phyloP scores from a whole-genome alignment of 768 basidiomycete species.

The Podaxis rugospora region DNA sequence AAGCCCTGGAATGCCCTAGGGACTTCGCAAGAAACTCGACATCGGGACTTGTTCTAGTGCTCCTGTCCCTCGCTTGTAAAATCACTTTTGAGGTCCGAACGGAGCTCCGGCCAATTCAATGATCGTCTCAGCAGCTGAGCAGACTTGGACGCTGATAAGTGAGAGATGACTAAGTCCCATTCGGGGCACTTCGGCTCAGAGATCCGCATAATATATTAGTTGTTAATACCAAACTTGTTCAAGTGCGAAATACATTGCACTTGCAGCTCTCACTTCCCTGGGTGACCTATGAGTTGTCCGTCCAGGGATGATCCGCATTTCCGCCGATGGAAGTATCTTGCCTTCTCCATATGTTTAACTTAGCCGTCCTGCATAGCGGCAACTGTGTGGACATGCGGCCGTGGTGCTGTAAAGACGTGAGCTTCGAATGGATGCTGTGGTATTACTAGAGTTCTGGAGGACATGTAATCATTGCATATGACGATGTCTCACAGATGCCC shows the following conservation, averaged over 20 bases:
- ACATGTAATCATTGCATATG: background rate
- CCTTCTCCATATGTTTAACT: background rate
- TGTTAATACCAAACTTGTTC: background rate
- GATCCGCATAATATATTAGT: background rate
- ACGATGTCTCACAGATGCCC: background rate
- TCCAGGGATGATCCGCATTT: background rate
- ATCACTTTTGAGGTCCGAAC: background rate
- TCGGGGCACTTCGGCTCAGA: background rate
- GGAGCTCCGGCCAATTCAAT: background rate
- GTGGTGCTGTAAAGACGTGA: background rate
- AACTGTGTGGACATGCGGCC: background rate
- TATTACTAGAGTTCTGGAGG: background rate
- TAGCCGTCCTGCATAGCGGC: background rate
- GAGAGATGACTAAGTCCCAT: background rate
- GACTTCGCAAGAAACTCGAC: background rate
- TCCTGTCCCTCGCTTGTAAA: background rate
- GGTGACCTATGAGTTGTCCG: background rate
- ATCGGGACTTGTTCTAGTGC: background rate
- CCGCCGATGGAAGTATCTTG: slow-evolving; percentile 2
- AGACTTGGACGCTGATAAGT: background rate
- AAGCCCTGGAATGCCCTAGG: background rate
- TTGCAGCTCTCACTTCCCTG: background rate
- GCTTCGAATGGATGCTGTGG: background rate
- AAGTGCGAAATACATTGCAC: background rate
- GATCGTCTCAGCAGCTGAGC: background rate